Evolutionary conservation across 2,329 filamentous ascomycete genomes (phyloP).

Genomic region (Cordyceps tenuipes): DNA sequence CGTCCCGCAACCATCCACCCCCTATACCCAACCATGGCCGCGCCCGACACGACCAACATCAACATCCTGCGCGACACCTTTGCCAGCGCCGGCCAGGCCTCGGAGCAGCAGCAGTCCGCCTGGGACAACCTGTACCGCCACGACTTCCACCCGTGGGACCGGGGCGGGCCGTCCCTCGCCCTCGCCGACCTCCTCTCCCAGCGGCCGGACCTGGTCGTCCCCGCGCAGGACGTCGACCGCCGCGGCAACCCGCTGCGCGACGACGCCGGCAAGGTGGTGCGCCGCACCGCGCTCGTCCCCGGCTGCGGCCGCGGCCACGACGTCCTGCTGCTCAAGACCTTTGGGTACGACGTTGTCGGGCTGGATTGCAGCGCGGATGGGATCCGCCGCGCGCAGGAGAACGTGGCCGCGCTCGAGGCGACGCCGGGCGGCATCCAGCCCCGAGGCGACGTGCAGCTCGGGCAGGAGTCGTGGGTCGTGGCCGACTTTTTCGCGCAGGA

Average conservation of each 20-base stretch:
- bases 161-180: slow-evolving; percentile 42
- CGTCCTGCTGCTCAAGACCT: slow-evolving; percentile 62
- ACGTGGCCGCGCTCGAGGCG: slow-evolving; percentile 30
- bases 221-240: slow-evolving; percentile 24
- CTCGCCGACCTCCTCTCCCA: slow-evolving; percentile 44
- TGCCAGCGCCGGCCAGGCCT: slow-evolving; percentile 22
- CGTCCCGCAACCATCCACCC: too few species aligned
- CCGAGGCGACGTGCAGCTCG: slow-evolving; percentile 33
- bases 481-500: slow-evolving; percentile 61
- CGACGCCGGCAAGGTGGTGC: slow-evolving; percentile 17
- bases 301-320: slow-evolving; percentile 80
- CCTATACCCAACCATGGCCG: slow-evolving; percentile 12
- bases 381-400: slow-evolving; percentile 37
- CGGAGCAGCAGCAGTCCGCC: slow-evolving; percentile 26
- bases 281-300: slow-evolving; percentile 56
- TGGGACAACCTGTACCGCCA: slow-evolving; percentile 44
- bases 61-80: slow-evolving; percentile 28
- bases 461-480: slow-evolving; percentile 45
- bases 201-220: slow-evolving; percentile 35
- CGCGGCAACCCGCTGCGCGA: slow-evolving; percentile 22
- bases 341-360: slow-evolving; percentile 71
- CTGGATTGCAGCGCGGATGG: slow-evolving; percentile 55
- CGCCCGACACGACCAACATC: slow-evolving; percentile 13
- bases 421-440: slow-evolving; percentile 29
- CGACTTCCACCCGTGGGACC: slow-evolving; percentile 46